Percentiles rank a stretch among this genome's conserved stretches.
Evolutionary conservation across 2,329 filamentous ascomycete species (phyloP).

Genomic region (Gliomastix tumulicola): DNA sequence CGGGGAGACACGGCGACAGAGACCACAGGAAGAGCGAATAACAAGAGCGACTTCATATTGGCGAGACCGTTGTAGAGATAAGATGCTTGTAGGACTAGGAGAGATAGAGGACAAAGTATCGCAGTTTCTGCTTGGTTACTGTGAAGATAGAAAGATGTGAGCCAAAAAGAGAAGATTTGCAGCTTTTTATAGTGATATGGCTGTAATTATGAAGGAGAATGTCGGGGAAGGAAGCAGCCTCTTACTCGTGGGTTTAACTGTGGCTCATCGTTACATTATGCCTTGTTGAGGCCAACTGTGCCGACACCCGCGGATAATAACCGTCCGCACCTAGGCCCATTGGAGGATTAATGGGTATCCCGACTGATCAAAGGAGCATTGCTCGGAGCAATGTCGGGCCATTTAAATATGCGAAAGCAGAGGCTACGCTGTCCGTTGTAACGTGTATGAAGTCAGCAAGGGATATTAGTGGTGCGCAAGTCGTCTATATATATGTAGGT

Average conservation of each 20-base stretch:
- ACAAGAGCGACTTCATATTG: not conserved
- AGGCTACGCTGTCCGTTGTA: no score
- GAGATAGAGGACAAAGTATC: not conserved
- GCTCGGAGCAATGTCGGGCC: no score
- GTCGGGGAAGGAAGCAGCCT: not conserved
- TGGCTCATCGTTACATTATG: not conserved
- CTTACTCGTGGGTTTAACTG: not conserved
- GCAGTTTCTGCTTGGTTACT: not conserved
- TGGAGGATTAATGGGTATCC: not conserved
- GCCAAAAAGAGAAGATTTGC: not conserved
- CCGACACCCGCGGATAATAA: not conserved
- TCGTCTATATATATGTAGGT: no score
- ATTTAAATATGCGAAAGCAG: no score
- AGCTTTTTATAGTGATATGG: not conserved
- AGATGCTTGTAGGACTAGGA: not conserved
- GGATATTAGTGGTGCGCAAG: no score
- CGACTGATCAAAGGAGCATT: no score
- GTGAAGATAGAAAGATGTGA: not conserved
- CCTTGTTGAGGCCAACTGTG: not conserved
- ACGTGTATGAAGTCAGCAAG: no score
- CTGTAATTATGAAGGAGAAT: not conserved
- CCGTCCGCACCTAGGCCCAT: not conserved
- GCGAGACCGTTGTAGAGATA: not conserved
- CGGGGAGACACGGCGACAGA: not conserved
- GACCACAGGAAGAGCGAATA: not conserved